Percentiles rank a stretch among this genome's conserved stretches.
These are phyloP conservation scores for Fusarium anguioides DNA, from an alignment of 2,329 filamentous ascomycete genomes.

Conservation along the genomic window DNA sequence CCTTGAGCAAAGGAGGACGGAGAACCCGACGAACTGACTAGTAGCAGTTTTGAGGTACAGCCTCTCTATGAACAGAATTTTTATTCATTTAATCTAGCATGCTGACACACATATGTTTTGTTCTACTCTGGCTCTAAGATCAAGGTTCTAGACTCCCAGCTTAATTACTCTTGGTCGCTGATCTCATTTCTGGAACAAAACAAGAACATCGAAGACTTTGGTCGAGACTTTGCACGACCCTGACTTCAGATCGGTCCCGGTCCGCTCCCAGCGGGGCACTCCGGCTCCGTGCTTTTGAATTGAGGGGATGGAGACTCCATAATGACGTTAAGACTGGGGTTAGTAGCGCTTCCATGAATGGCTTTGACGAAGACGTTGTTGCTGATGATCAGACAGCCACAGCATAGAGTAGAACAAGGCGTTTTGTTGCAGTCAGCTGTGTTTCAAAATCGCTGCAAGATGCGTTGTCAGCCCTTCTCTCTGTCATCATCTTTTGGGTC, in stretches of 20 bases:
- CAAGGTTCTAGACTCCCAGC: background rate
- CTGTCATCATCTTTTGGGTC: background rate
- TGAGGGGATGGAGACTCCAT: constrained; percentile 28
- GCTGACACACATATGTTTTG: background rate
- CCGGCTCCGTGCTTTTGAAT: constrained; percentile 31
- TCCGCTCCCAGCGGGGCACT: constrained; percentile 35
- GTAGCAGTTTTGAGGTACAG: background rate
- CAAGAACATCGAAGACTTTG: constrained; percentile 18
- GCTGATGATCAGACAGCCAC: background rate
- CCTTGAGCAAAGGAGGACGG: constrained; percentile 35
- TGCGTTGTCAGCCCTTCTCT: constrained; percentile 13
- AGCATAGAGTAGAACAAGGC: background rate
- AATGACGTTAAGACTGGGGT: constrained; percentile 40
- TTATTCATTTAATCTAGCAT: background rate
- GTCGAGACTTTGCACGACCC: constrained; percentile 30
- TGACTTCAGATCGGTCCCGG: constrained; percentile 41
- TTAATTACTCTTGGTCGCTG: background rate
- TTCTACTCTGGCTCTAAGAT: background rate
- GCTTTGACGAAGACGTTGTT: constrained; percentile 1
- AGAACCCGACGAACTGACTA: constrained; percentile 26
- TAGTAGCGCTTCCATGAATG: constrained; percentile 13
- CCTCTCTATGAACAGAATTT: background rate
- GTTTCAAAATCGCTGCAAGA: constrained; percentile 13
- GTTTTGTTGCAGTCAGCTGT: background rate
- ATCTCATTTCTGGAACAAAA: constrained; percentile 4